Conservation (phyloP, 202 grass and related monocot species). For the Hordeum pubiflorum region DNA sequence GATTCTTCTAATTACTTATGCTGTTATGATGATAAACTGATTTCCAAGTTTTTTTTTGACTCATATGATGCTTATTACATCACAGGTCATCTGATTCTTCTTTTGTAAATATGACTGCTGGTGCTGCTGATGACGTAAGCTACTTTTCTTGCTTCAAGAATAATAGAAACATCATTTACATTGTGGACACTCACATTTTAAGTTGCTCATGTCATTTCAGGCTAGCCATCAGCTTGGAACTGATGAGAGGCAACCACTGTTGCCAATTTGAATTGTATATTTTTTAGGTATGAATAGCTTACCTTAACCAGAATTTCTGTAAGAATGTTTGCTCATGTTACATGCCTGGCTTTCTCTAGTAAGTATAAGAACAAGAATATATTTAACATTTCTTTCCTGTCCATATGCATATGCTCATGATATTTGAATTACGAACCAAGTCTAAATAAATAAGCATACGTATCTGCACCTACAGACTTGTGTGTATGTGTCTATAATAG, state of each 20-base stretch:
- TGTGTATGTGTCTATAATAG: neutral
- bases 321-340: neutral
- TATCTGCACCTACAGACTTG: neutral
- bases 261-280: constrained; percentile 56
- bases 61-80: constrained; percentile 9
- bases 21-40: neutral
- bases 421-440: neutral
- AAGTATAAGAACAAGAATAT: neutral
- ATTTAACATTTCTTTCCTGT: neutral
- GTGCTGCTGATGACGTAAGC: constrained; percentile 82
- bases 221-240: constrained; percentile 46
- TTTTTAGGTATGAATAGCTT: constrained; percentile 34
- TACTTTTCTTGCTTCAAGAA: neutral
- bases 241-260: constrained; percentile 74
- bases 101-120: constrained; percentile 99
- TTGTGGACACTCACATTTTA: constrained; percentile 8
- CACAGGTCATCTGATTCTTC: constrained; percentile 74
- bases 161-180: neutral
- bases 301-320: neutral
- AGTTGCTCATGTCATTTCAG: constrained; percentile 34
- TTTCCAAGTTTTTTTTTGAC: neutral
- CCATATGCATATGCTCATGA: neutral
- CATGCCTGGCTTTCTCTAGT: constrained; percentile 12
- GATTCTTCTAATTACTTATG: constrained; percentile 46
- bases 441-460: neutral